Conservation (phyloP, 305 asterid genomes). For the Fraxinus nigra region DNA sequence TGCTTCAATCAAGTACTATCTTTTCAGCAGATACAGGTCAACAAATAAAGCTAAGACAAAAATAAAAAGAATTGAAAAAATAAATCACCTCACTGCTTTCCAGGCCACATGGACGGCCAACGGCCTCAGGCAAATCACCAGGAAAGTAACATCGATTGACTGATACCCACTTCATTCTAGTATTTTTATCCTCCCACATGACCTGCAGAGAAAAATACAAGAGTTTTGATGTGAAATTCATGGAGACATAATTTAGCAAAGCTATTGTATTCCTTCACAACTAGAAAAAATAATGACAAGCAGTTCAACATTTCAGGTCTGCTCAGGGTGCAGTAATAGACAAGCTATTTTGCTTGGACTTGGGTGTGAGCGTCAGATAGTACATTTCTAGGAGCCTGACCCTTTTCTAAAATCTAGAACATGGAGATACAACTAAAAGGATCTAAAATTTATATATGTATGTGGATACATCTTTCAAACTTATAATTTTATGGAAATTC, state of each 20-base stretch:
- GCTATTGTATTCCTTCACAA: slow-evolving; percentile 15
- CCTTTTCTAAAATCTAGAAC: neutral
- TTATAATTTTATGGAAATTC: neutral
- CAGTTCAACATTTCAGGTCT: neutral
- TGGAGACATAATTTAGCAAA: slow-evolving; percentile 8
- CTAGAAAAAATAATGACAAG: neutral
- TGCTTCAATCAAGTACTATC: neutral
- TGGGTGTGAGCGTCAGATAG: neutral
- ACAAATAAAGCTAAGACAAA: neutral
- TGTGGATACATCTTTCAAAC: neutral
- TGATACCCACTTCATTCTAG: slow-evolving; percentile 60
- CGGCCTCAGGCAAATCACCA: slow-evolving; percentile 82
- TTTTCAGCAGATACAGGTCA: neutral
- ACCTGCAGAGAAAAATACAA: slow-evolving; percentile 50
- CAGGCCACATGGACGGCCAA: slow-evolving; percentile 91
- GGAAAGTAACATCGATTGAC: slow-evolving; percentile 87
- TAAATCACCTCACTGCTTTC: slow-evolving; percentile 78
- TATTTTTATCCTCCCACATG: slow-evolving; percentile 87
- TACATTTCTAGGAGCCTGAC: neutral
- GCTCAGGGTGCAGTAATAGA: neutral
- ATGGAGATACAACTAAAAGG: neutral
- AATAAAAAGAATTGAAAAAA: neutral
- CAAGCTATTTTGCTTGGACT: neutral
- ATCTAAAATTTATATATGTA: neutral
- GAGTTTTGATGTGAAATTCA: slow-evolving; percentile 26